These are phyloP conservation scores for Scedosporium minutisporum DNA, from an alignment of 2,329 filamentous ascomycete genomes.

Conservation along the genomic window DNA sequence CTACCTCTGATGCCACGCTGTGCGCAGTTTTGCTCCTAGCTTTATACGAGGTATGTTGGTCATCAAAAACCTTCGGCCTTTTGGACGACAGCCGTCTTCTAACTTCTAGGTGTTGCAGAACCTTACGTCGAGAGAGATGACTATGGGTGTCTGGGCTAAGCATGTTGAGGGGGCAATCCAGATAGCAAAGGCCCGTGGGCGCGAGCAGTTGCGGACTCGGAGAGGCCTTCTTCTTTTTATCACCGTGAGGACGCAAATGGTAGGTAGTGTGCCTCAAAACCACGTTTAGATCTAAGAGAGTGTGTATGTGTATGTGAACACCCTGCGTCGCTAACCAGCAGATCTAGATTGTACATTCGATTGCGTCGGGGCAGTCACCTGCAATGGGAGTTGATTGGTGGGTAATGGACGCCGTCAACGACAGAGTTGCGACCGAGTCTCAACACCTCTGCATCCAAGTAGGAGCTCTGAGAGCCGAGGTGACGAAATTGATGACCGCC, in stretches of 20 bases:
- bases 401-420: slow-evolving; percentile 42
- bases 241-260: slow-evolving; percentile 52
- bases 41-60: slow-evolving; percentile 36
- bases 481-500: slow-evolving; percentile 38
- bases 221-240: slow-evolving; percentile 47
- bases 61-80: neutral
- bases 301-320: neutral
- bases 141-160: slow-evolving; percentile 44
- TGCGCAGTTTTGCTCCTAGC: slow-evolving; percentile 51
- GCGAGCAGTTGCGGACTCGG: slow-evolving; percentile 43
- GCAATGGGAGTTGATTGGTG: slow-evolving; percentile 50
- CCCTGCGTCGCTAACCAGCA: slow-evolving; percentile 5
- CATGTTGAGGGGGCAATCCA: slow-evolving; percentile 57
- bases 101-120: slow-evolving; percentile 19
- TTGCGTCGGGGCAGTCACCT: slow-evolving; percentile 18
- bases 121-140: slow-evolving; percentile 44
- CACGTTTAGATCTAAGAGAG: neutral
- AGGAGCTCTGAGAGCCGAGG: slow-evolving; percentile 45
- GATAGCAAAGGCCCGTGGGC: slow-evolving; percentile 47
- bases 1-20: slow-evolving; percentile 46
- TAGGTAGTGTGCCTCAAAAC: slow-evolving; percentile 18
- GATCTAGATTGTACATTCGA: slow-evolving; percentile 4
- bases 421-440: slow-evolving; percentile 35
- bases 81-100: neutral
- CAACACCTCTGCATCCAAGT: slow-evolving; percentile 44